A percentile compares a stretch with the other conserved stretches of the same genome.
Conservation (phyloP, 2,329 filamentous ascomycete genomes). For the Fusarium buharicum region DNA sequence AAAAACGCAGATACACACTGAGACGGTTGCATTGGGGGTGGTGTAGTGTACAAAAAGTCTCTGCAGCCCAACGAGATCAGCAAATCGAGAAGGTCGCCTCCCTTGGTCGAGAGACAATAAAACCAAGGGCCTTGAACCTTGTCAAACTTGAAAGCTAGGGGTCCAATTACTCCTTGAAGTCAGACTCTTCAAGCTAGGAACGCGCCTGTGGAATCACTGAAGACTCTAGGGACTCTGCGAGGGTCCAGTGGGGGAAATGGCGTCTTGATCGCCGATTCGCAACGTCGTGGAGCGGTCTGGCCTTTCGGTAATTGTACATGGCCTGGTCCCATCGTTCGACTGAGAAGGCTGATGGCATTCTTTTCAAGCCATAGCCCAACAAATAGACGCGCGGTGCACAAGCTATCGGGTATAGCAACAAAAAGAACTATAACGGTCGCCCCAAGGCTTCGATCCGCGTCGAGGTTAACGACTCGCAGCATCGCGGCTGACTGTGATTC, state of each 20-base stretch:
- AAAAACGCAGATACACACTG: no score
- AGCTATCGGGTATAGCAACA: conserved; percentile 1
- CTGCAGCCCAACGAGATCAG: conserved; percentile 10
- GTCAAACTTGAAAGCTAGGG: neutral
- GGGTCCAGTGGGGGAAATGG: conserved; percentile 18
- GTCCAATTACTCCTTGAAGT: conserved; percentile 11
- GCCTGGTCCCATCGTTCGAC: conserved; percentile 1
- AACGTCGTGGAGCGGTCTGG: conserved; percentile 27
- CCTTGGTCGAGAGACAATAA: neutral
- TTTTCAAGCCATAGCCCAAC: conserved; percentile 9
- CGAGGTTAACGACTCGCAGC: conserved; percentile 6
- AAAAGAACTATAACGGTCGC: neutral
- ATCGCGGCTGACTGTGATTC: conserved; percentile 11
- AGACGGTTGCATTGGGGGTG: neutral
- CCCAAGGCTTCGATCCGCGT: conserved; percentile 18
- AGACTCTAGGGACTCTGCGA: conserved; percentile 3
- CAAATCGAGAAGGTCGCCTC: conserved; percentile 26
- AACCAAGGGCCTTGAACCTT: conserved; percentile 22
- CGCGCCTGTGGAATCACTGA: conserved; percentile 4
- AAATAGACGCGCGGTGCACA: conserved; percentile 9
- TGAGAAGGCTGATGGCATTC: conserved; percentile 4
- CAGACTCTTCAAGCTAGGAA: conserved; percentile 21
- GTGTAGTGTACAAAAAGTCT: neutral
- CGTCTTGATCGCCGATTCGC: conserved; percentile 39
- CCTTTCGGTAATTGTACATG: conserved; percentile 16